A percentile compares a stretch with the other conserved stretches of the same genome.
Evolutionary conservation across 148 eudicot genomes (phyloP).

Genomic region (Cornus suecica): DNA sequence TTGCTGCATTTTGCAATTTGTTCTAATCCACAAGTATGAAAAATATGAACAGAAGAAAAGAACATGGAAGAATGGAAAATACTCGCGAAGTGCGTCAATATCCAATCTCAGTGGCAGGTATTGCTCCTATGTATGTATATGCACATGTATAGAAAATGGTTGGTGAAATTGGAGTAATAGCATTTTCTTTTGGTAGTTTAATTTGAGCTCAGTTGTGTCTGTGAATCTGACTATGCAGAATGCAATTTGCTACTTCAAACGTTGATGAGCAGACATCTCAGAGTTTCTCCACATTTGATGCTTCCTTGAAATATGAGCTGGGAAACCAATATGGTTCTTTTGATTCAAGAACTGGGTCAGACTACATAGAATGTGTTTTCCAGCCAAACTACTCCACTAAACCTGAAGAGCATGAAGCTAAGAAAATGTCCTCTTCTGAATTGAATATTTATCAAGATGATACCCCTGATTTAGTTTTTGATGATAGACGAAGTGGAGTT

Average conservation of each 20-base stretch:
- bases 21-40: conserved; percentile 3
- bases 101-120: conserved; percentile 64
- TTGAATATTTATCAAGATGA: conserved; percentile 24
- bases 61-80: conserved; percentile 40
- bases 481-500: conserved; percentile 30
- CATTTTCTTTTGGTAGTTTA: neutral
- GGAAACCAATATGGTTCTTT: conserved; percentile 46
- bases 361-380: conserved; percentile 48
- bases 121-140: neutral
- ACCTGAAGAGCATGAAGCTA: conserved; percentile 37
- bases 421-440: conserved; percentile 34
- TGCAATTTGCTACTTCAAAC: conserved; percentile 40
- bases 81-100: conserved; percentile 36
- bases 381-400: conserved; percentile 39
- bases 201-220: neutral
- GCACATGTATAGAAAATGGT: conserved; percentile 1
- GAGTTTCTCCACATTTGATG: conserved; percentile 46
- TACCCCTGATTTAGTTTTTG: conserved; percentile 29
- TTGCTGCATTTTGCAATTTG: neutral
- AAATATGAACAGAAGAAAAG: conserved; percentile 57
- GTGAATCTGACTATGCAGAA: conserved; percentile 41
- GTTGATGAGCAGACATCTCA: conserved; percentile 45
- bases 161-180: neutral
- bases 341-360: conserved; percentile 53
- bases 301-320: conserved; percentile 45